Evolutionary conservation across 306 rosid genomes (phyloP).

Genomic region (Pterocarpus santalinus): DNA sequence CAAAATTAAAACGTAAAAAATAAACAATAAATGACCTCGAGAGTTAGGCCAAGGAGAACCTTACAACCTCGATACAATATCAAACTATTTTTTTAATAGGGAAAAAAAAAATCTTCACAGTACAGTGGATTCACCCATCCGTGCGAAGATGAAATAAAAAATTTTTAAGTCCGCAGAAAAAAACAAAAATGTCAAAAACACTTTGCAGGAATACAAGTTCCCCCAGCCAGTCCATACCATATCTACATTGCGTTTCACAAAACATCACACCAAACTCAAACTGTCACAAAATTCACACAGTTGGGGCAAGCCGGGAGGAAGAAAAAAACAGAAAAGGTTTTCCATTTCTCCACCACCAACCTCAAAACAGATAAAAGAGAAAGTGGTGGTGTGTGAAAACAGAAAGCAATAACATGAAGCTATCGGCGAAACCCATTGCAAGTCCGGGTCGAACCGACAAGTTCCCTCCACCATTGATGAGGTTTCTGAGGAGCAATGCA

Average conservation of each 20-base stretch:
- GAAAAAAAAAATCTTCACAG: constrained; percentile 47
- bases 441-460: constrained; percentile 92
- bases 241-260: constrained; percentile 31
- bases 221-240: constrained; percentile 5
- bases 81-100: neutral
- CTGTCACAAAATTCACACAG: constrained; percentile 2
- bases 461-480: constrained; percentile 95
- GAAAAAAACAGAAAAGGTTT: neutral
- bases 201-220: constrained; percentile 36
- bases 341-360: neutral
- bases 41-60: constrained; percentile 43
- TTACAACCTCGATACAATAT: constrained; percentile 40
- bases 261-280: constrained; percentile 28
- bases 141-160: constrained; percentile 60
- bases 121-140: constrained; percentile 64
- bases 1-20: neutral
- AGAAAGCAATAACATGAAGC: constrained; percentile 59
- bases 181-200: constrained; percentile 43
- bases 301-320: neutral
- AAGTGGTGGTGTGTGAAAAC: neutral
- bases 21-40: constrained; percentile 16
- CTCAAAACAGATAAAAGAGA: neutral
- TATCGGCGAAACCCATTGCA: constrained; percentile 67
- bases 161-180: constrained; percentile 13
- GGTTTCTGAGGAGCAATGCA: constrained; percentile 80